Evolutionary conservation across 2,329 filamentous ascomycete species (phyloP).

Genomic region (Cladosporium sp.): DNA sequence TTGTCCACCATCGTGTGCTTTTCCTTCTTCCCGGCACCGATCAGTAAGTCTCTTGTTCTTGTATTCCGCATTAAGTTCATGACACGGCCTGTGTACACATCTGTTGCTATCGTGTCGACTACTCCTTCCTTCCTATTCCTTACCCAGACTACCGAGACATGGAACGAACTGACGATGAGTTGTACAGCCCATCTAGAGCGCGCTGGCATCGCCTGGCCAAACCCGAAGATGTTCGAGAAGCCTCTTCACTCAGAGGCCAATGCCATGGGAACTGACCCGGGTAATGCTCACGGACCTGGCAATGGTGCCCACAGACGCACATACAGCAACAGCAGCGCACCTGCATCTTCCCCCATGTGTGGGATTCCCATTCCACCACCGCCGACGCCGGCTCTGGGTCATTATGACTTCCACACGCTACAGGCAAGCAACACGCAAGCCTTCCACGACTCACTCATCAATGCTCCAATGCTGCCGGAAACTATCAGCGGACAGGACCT

Average conservation of each 20-base stretch:
- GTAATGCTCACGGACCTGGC: not conserved
- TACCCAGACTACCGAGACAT: not conserved
- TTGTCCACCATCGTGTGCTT: slow-evolving; percentile 74
- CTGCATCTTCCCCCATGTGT: not conserved
- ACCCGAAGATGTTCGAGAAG: slow-evolving; percentile 55
- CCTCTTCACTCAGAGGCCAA: slow-evolving; percentile 27
- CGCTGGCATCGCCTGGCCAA: slow-evolving; percentile 78
- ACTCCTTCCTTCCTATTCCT: not conserved
- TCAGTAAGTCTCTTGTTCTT: slow-evolving; percentile 55
- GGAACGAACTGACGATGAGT: not conserved
- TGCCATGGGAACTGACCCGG: not conserved
- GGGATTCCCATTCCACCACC: slow-evolving; percentile 24
- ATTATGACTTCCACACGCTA: slow-evolving; percentile 9
- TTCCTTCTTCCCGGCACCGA: slow-evolving; percentile 80
- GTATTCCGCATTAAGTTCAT: no score
- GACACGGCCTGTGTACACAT: no score
- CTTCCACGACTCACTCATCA: not conserved
- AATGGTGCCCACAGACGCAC: slow-evolving; percentile 17
- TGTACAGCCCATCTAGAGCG: slow-evolving; percentile 67
- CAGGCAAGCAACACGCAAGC: not conserved
- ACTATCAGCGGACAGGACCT: not conserved
- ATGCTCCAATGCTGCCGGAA: not conserved
- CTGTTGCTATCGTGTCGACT: not conserved
- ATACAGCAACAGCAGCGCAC: slow-evolving; percentile 22
- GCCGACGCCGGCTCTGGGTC: slow-evolving; percentile 21